Conservation (phyloP, 805 yeast species). For the Candida caryicola region DNA sequence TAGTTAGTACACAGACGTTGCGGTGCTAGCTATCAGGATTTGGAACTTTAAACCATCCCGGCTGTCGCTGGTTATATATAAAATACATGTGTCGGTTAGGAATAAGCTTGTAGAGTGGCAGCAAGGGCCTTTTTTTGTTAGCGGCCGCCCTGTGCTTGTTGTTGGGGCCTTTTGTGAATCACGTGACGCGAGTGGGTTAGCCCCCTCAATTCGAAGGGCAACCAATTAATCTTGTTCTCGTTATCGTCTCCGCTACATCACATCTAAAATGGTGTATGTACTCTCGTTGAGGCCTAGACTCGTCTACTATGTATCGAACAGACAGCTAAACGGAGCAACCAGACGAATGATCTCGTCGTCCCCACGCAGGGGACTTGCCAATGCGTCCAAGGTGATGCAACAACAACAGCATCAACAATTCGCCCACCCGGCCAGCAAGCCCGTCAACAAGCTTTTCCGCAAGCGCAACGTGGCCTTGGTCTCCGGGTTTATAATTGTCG, state of each 20-base stretch:
- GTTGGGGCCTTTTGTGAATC: not conserved
- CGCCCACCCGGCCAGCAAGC: not conserved
- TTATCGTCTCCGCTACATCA: constrained; percentile 2
- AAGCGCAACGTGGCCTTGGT: constrained; percentile 38
- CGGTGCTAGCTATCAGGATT: constrained; percentile 61
- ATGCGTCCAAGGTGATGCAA: constrained; percentile 5
- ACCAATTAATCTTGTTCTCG: constrained; percentile 1
- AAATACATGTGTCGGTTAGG: constrained; percentile 13
- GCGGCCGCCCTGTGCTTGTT: too few relatives aligned
- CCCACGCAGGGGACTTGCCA: constrained; percentile 12
- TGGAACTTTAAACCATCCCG: constrained; percentile 23
- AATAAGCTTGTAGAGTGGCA: constrained; percentile 1
- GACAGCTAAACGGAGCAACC: constrained; percentile 14
- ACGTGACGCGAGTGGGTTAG: not conserved
- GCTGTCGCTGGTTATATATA: too few relatives aligned
- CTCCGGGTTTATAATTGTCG: constrained; percentile 42
- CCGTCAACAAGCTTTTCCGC: constrained; percentile 12
- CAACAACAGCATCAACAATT: not conserved
- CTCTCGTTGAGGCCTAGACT: constrained; percentile 21
- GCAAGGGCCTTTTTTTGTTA: constrained; percentile 2
- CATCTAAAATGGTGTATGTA: constrained; percentile 15
- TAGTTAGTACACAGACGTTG: constrained; percentile 47
- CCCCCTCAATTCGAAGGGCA: not conserved
- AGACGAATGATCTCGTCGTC: constrained; percentile 15
- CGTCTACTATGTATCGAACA: constrained; percentile 12